Percentiles rank a stretch among this genome's conserved stretches.
Conservation (phyloP, 768 basidiomycete species). For the Hypsizygus marmoreus region DNA sequence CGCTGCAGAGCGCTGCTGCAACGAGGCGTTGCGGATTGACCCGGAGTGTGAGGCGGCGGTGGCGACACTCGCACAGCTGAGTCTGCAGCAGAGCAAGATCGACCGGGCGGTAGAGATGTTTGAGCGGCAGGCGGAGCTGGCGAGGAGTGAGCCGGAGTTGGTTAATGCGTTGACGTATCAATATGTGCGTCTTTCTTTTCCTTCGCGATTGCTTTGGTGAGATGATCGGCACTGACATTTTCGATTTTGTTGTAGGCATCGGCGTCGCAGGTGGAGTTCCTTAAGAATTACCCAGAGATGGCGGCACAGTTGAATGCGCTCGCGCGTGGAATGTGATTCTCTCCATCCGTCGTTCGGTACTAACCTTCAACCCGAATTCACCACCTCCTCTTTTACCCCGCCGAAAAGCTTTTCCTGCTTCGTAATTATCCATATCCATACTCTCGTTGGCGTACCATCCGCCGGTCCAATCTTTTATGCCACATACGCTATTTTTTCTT, state of each 20-base stretch:
- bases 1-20: constrained; percentile 81
- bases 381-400: too few relatives aligned
- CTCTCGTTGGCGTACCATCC: neutral
- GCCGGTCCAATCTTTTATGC: neutral
- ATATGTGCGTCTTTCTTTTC: constrained; percentile 53
- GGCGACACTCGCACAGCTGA: constrained; percentile 92
- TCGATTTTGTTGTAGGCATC: constrained; percentile 57
- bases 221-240: constrained; percentile 6
- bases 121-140: constrained; percentile 77
- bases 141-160: constrained; percentile 89
- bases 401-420: constrained; percentile 4
- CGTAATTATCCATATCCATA: neutral
- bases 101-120: constrained; percentile 87
- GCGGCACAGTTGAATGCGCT: constrained; percentile 63
- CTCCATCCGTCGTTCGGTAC: neutral
- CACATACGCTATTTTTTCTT: constrained; percentile 6
- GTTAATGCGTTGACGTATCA: constrained; percentile 75
- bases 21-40: constrained; percentile 87
- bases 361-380: too few relatives aligned
- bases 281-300: constrained; percentile 81
- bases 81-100: constrained; percentile 88
- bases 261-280: constrained; percentile 79
- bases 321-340: constrained; percentile 29
- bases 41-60: constrained; percentile 96
- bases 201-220: neutral